Conservation (phyloP, 345 rosid species). For the Acer saccharum region DNA sequence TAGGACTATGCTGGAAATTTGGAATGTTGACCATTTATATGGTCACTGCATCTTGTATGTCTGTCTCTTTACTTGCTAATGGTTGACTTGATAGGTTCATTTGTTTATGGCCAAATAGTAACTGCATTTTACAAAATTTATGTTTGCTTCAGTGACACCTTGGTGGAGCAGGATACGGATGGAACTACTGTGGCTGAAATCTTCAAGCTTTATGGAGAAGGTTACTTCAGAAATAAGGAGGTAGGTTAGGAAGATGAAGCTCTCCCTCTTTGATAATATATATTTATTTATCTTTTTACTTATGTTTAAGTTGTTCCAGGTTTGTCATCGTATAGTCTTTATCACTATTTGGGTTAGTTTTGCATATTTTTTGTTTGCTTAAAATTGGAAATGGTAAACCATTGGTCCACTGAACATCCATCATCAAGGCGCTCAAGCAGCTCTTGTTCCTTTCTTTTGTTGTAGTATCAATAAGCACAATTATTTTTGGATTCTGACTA, state of each 20-base stretch:
- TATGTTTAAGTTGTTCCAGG: neutral
- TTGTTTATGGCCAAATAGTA: constrained; percentile 11
- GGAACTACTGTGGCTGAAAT: constrained; percentile 86
- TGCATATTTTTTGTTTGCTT: too few relatives aligned
- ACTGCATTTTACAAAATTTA: constrained; percentile 9
- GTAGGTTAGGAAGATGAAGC: constrained; percentile 32
- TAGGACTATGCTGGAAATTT: neutral
- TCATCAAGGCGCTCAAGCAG: too few relatives aligned
- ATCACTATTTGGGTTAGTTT: neutral
- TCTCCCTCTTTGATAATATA: neutral
- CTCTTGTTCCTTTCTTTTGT: too few relatives aligned
- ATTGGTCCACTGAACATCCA: too few relatives aligned
- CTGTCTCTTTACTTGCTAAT: neutral
- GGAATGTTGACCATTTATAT: constrained; percentile 15
- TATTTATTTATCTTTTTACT: neutral
- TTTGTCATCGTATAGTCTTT: neutral
- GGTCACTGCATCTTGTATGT: neutral
- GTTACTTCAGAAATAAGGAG: constrained; percentile 89
- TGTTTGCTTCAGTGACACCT: constrained; percentile 54
- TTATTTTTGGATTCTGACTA: too few relatives aligned
- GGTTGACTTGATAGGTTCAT: constrained; percentile 1
- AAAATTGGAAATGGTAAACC: too few relatives aligned
- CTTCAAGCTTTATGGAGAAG: constrained; percentile 78
- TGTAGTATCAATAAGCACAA: too few relatives aligned
- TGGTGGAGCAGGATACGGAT: constrained; percentile 63